These are phyloP conservation scores for Stagonosporopsis vannaccii DNA, from an alignment of 2,329 filamentous ascomycete species.

Conservation along the genomic window DNA sequence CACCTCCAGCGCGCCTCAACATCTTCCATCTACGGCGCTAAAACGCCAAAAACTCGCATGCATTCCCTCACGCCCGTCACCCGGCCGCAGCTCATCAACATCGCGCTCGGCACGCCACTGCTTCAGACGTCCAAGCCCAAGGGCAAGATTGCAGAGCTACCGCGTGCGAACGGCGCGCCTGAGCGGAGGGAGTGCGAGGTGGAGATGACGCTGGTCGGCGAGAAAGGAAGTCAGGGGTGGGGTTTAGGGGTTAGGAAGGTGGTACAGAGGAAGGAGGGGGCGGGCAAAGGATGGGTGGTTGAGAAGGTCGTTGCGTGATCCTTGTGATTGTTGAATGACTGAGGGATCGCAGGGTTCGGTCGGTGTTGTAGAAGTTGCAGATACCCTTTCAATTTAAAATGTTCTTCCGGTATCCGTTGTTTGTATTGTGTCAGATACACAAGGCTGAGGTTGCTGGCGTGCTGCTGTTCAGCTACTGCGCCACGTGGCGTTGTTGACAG, in stretches of 20 bases:
- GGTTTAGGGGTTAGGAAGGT: slow-evolving; percentile 86
- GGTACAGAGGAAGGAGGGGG: slow-evolving; percentile 75
- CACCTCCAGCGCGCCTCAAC: slow-evolving; percentile 76
- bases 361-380: not conserved
- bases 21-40: slow-evolving; percentile 47
- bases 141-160: slow-evolving; percentile 72
- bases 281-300: slow-evolving; percentile 74
- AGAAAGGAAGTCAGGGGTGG: slow-evolving; percentile 76
- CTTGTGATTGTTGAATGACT: not conserved
- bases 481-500: not conserved
- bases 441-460: not conserved
- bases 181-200: slow-evolving; percentile 80
- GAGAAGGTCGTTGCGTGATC: slow-evolving; percentile 58
- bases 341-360: not conserved
- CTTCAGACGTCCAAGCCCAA: slow-evolving; percentile 88
- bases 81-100: slow-evolving; percentile 74
- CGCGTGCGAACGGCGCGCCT: slow-evolving; percentile 46
- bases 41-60: slow-evolving; percentile 75
- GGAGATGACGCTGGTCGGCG: slow-evolving; percentile 76
- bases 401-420: not conserved
- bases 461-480: not conserved
- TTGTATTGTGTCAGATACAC: not conserved
- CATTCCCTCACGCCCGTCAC: slow-evolving; percentile 83
- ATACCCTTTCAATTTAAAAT: not conserved
- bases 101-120: slow-evolving; percentile 86